These are phyloP conservation scores for Rhodotorula sphaerocarpa DNA, from an alignment of 768 basidiomycete species.

Conservation along the genomic window DNA sequence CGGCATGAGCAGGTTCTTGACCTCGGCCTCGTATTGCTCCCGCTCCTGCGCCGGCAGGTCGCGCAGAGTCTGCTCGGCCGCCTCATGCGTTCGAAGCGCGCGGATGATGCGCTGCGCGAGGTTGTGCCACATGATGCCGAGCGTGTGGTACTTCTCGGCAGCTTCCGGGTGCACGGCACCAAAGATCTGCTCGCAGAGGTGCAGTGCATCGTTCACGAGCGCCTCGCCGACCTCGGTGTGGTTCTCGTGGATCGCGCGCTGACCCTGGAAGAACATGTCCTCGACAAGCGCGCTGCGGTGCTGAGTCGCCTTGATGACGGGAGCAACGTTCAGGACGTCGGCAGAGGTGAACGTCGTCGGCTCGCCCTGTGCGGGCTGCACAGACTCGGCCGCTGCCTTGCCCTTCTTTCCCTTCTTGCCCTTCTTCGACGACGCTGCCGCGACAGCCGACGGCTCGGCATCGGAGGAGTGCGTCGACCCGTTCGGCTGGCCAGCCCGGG, in stretches of 20 bases:
- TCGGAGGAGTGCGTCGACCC: background rate
- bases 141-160: constrained; percentile 45
- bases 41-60: constrained; percentile 14
- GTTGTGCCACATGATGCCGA: constrained; percentile 45
- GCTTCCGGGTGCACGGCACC: constrained; percentile 47
- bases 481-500: background rate
- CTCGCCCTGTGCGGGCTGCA: constrained; percentile 7
- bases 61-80: constrained; percentile 20
- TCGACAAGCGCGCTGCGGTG: constrained; percentile 45
- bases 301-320: constrained; percentile 44
- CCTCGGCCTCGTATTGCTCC: constrained; percentile 20
- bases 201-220: constrained; percentile 45
- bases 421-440: constrained; percentile 2
- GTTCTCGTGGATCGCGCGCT: constrained; percentile 43
- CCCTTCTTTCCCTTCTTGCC: constrained; percentile 34
- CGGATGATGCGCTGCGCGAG: constrained; percentile 35
- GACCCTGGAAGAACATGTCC: constrained; percentile 45
- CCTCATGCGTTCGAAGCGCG: constrained; percentile 31
- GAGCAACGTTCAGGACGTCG: constrained; percentile 46
- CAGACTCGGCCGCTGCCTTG: constrained; percentile 33
- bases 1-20: constrained; percentile 38
- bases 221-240: constrained; percentile 45
- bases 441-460: background rate
- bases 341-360: constrained; percentile 43
- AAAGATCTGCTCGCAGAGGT: constrained; percentile 47